Evolutionary conservation across 2,329 filamentous ascomycete species (phyloP), one percentile per base, ranked within the genome.

Genomic region (Corinectria fuckeliana): DNA sequence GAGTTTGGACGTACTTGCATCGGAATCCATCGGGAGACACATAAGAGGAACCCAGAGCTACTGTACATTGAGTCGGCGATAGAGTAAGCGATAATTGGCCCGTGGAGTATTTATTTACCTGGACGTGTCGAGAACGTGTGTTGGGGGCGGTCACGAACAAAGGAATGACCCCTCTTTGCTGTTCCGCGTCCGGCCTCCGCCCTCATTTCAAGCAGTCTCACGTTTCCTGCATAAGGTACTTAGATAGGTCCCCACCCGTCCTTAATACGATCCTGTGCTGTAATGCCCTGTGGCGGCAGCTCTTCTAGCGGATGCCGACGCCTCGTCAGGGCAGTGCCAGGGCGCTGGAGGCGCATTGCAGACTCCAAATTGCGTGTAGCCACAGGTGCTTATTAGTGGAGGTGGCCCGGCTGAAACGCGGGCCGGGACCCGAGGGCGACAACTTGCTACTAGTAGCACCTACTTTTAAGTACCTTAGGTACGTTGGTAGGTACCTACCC

Each of bases 341-440:
- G 34, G 44, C 25, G 23, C 39, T 16, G 38, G n/a, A n/a, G n/a
- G n/a, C 41, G 55, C 55, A 56, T 50, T 50, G 38, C 54, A 50
- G 28, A 28, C 42, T 30, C 50, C 36, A 59, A 50, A 49, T 48
- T 50, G 42, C 50, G 38, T 47, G 32, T 36, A 36, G 26, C 20
- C 20, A 41, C 7, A 42, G 13, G 26, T 28, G 9, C 36, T 28
- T 28, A 10, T 7, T 28, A 42, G 25, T 41, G 39, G 26, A 38
- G 39, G 41, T 38, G 50, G 57, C 56, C 41, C 45, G 50, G 57
- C 56, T 59, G 57, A 60, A 55, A 60, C 57, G 32, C 32, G 50
- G 50, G 44, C 44, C 28, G 52, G 32, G 42, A 18, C 23, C 32
- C 20, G 45, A 18, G 9, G 23, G 13, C 23, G 10, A 28, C 25